A percentile compares a stretch with the other conserved stretches of the same genome.
These are phyloP conservation scores for Phoma sp. DNA, from an alignment of 2,329 filamentous ascomycete species.

Conservation along the genomic window DNA sequence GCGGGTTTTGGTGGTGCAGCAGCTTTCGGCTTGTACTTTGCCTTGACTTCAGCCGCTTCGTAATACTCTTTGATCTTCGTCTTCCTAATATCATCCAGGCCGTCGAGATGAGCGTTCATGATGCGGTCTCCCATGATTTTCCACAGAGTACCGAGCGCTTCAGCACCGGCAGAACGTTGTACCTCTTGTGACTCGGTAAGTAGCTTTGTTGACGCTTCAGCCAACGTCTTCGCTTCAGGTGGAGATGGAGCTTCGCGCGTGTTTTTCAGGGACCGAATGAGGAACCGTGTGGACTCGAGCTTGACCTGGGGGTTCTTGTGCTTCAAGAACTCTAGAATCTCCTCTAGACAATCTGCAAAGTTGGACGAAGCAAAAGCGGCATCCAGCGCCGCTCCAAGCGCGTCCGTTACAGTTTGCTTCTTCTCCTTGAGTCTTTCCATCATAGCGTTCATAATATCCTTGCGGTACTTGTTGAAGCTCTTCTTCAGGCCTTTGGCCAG, in stretches of 20 bases:
- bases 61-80: constrained; percentile 94
- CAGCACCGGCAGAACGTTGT: constrained; percentile 86
- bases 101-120: constrained; percentile 91
- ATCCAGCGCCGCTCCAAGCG: constrained; percentile 84
- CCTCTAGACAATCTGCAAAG: constrained; percentile 87
- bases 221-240: constrained; percentile 81
- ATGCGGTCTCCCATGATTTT: constrained; percentile 97
- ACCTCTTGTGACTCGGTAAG: constrained; percentile 87
- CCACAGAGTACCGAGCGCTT: constrained; percentile 93
- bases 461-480: constrained; percentile 80
- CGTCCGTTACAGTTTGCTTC: constrained; percentile 87
- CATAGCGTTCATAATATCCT: constrained; percentile 83
- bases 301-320: constrained; percentile 99
- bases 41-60: constrained; percentile 81
- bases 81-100: constrained; percentile 93
- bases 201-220: constrained; percentile 88
- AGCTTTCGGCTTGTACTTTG: constrained; percentile 91
- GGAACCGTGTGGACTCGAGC: constrained; percentile 90
- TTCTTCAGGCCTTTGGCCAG: constrained; percentile 85
- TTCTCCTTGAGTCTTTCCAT: constrained; percentile 98
- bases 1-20: constrained; percentile 64
- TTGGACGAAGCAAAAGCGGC: constrained; percentile 70
- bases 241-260: constrained; percentile 86
- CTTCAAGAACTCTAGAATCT: constrained; percentile 81
- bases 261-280: constrained; percentile 85